Conservation (phyloP, 78 protist species). For the Pigoraptor vietnamica region DNA sequence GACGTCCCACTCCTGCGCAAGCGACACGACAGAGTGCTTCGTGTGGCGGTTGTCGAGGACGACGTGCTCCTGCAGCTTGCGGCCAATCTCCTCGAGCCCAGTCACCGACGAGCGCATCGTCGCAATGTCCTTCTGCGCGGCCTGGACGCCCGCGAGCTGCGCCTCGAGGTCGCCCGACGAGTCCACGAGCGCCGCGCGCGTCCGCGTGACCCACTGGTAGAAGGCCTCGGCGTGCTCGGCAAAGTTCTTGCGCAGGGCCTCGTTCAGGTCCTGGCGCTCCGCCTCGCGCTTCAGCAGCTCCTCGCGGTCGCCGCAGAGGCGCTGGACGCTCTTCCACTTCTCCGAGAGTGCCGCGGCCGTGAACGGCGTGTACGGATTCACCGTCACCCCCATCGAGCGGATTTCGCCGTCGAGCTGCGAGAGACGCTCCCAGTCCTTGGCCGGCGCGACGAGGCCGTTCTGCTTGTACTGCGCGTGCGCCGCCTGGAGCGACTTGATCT, state of each 20-base stretch:
- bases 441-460: neutral
- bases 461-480: neutral
- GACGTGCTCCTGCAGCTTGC: neutral
- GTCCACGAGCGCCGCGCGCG: neutral
- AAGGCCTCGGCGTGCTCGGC: constrained; percentile 37
- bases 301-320: neutral
- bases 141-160: neutral
- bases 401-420: neutral
- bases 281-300: neutral
- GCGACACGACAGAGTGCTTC: constrained; percentile 17
- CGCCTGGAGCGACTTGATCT: neutral
- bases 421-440: neutral
- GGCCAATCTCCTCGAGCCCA: neutral
- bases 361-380: constrained; percentile 23
- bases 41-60: constrained; percentile 30
- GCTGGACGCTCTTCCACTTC: neutral
- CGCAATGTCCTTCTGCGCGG: neutral
- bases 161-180: constrained; percentile 14
- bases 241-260: constrained; percentile 22
- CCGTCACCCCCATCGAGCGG: neutral
- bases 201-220: neutral
- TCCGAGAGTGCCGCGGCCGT: neutral
- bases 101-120: neutral
- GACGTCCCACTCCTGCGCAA: constrained; percentile 15
- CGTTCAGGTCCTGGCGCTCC: constrained; percentile 30